Percentiles rank a stretch among this genome's conserved stretches.
Evolutionary conservation across 1,284 basidiomycete genomes (phyloP).

Genomic region (Fistulina hepatica): DNA sequence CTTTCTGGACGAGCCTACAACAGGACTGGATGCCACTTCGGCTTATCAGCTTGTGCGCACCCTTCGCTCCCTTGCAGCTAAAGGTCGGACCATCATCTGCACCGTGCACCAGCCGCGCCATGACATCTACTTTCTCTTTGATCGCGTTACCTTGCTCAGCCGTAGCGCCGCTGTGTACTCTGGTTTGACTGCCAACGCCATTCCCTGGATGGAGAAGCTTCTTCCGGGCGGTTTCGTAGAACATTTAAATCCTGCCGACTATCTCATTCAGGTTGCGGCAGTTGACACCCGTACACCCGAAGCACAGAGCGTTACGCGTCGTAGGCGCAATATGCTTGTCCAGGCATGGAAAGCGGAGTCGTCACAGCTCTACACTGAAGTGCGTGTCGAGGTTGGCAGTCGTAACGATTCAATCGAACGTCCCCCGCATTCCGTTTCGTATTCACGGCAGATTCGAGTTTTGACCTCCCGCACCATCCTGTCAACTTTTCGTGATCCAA

Average conservation of each 20-base stretch:
- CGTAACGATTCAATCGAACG: not conserved
- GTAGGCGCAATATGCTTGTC: constrained; percentile 21
- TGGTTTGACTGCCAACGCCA: constrained; percentile 24
- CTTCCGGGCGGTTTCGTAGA: constrained; percentile 23
- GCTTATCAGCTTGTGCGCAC: constrained; percentile 37
- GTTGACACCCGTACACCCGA: constrained; percentile 32
- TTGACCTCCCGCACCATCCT: constrained; percentile 10
- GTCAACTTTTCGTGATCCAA: constrained; percentile 11
- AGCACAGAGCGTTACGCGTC: constrained; percentile 24
- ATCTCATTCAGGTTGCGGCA: constrained; percentile 35
- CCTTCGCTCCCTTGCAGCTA: constrained; percentile 32
- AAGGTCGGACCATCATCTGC: constrained; percentile 36
- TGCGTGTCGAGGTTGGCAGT: not conserved
- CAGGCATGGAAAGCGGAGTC: constrained; percentile 21
- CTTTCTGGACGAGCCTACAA: constrained; percentile 36
- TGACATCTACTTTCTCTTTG: constrained; percentile 37
- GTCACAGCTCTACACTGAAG: constrained; percentile 1
- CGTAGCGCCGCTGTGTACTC: constrained; percentile 34
- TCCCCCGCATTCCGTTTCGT: constrained; percentile 10
- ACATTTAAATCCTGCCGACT: constrained; percentile 32
- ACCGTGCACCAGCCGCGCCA: constrained; percentile 41
- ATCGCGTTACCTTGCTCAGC: constrained; percentile 33
- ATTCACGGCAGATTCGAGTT: constrained; percentile 18
- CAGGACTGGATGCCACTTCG: constrained; percentile 35
- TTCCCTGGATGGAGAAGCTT: constrained; percentile 29